These are phyloP conservation scores for Phyllosticta capitalensis DNA, from an alignment of 2,329 filamentous ascomycete species.

Conservation along the genomic window DNA sequence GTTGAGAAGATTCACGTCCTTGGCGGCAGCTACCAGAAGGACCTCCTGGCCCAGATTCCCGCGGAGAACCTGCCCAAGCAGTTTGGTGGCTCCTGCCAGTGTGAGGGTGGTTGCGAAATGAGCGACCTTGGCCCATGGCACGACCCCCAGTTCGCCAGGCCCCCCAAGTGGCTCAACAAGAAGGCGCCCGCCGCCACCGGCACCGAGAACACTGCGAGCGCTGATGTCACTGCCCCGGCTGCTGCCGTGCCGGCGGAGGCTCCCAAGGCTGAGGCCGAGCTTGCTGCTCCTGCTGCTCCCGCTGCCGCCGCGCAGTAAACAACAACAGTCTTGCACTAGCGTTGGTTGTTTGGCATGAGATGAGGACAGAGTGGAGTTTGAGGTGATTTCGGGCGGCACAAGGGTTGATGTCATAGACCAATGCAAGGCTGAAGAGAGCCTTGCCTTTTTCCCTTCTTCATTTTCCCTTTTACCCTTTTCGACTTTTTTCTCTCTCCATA, in stretches of 20 bases:
- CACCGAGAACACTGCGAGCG: not conserved
- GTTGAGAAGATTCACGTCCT: conserved; percentile 93
- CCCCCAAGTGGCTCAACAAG: conserved; percentile 37
- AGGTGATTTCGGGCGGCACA: not conserved
- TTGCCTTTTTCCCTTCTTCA: not conserved
- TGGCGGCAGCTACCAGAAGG: conserved; percentile 68
- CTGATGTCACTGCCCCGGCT: not conserved
- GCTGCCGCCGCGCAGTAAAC: not conserved
- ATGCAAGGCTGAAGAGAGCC: not conserved
- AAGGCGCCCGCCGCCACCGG: conserved; percentile 10
- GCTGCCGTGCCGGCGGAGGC: not conserved
- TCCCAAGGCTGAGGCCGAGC: not conserved
- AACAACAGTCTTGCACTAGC: not conserved
- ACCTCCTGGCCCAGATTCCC: conserved; percentile 76
- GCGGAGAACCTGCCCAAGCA: conserved; percentile 80
- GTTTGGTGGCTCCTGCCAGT: conserved; percentile 78
- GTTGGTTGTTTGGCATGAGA: not conserved
- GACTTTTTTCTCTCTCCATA: not conserved
- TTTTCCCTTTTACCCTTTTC: not conserved
- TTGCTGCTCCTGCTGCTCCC: not conserved
- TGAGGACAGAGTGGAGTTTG: not conserved
- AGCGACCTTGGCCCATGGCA: conserved; percentile 90
- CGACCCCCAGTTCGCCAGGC: conserved; percentile 56
- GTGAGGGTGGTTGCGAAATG: conserved; percentile 70
- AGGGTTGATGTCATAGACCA: not conserved